Conservation (phyloP, 768 basidiomycete species). For the Tulasnella sp. region DNA sequence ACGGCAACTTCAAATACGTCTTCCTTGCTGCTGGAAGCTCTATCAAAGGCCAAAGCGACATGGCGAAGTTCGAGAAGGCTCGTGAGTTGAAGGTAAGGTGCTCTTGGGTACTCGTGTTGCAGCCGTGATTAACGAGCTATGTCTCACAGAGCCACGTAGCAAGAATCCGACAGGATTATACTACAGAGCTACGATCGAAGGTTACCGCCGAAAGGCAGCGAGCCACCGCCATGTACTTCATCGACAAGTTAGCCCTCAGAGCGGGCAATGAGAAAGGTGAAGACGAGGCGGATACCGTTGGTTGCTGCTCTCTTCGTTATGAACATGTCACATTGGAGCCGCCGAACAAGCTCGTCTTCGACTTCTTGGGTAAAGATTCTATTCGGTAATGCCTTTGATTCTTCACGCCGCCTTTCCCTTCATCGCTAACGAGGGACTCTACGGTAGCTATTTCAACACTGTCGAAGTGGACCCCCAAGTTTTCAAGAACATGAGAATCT, state of each 20-base stretch:
- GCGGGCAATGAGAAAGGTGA: conserved; percentile 99
- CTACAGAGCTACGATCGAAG: conserved; percentile 73
- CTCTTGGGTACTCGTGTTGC: conserved; percentile 1
- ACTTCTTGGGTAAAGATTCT: conserved; percentile 98
- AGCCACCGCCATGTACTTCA: conserved; percentile 99
- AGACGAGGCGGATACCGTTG: conserved; percentile 98
- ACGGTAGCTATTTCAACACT: conserved; percentile 66
- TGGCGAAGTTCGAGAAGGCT: conserved; percentile 96
- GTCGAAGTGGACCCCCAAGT: conserved; percentile 85
- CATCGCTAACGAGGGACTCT: background rate
- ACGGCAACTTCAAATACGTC: conserved; percentile 92
- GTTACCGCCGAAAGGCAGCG: conserved; percentile 92
- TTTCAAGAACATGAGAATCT: conserved; percentile 96
- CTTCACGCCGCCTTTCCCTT: background rate
- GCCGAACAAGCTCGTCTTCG: conserved; percentile 83
- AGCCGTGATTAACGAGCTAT: background rate
- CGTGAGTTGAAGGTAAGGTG: conserved; percentile 78
- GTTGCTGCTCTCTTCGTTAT: conserved; percentile 94
- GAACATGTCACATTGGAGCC: conserved; percentile 91
- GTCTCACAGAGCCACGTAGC: conserved; percentile 71
- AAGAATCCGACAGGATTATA: conserved; percentile 84
- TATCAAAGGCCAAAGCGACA: conserved; percentile 96
- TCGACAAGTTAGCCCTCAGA: conserved; percentile 92
- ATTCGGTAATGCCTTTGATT: conserved; percentile 45
- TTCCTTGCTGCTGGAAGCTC: conserved; percentile 97